Evolutionary conservation across 2,329 filamentous ascomycete species (phyloP).

Genomic region (Colletotrichum musae): DNA sequence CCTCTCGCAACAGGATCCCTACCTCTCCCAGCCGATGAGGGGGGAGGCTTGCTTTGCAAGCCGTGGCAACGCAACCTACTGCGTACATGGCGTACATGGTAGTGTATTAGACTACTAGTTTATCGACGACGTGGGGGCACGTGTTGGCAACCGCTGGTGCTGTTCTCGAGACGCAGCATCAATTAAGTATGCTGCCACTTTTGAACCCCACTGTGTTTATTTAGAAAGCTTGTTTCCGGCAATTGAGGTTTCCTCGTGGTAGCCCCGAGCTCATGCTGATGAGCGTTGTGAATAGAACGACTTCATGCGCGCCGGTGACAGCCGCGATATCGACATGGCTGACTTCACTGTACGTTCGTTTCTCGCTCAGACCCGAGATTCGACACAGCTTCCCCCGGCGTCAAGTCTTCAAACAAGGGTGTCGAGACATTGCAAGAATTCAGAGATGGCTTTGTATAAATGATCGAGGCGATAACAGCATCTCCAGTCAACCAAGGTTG

Average conservation of each 20-base stretch:
- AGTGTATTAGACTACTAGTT: background rate
- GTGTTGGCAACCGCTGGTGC: conserved; percentile 1
- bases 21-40: background rate
- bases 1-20: conserved; percentile 26
- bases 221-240: conserved; percentile 35
- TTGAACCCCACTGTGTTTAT: conserved; percentile 2
- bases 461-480: too few relatives aligned
- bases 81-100: background rate
- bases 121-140: conserved; percentile 6
- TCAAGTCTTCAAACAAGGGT: too few relatives aligned
- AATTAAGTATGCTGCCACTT: background rate
- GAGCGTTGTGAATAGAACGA: background rate
- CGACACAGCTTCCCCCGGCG: too few relatives aligned
- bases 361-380: too few relatives aligned
- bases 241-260: conserved; percentile 20
- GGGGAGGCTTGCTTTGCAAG: conserved; percentile 1
- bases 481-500: background rate
- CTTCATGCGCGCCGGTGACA: background rate
- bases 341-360: too few relatives aligned
- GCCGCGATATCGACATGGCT: too few relatives aligned
- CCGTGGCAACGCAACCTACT: background rate
- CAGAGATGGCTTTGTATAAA: too few relatives aligned
- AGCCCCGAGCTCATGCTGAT: conserved; percentile 16
- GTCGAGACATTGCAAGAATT: too few relatives aligned
- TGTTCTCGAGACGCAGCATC: background rate